Evolutionary conservation across 116 monocot species (phyloP).

Genomic region (Papilionanthe hybrid): DNA sequence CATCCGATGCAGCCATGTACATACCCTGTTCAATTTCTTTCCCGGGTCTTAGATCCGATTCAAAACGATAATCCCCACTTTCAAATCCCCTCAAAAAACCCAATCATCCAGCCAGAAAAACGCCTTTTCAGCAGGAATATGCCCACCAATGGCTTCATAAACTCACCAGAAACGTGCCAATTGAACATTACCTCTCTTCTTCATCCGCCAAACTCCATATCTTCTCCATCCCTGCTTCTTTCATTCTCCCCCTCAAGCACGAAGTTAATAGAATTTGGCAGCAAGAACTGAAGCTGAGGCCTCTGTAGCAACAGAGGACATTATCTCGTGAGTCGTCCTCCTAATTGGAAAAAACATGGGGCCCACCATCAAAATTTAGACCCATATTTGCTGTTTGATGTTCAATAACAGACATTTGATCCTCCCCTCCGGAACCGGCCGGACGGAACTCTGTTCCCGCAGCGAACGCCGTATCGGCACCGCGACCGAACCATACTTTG

Average conservation of each 20-base stretch:
- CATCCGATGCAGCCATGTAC: constrained; percentile 5
- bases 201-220: neutral
- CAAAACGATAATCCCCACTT: neutral
- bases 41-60: constrained; percentile 12
- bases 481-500: no score
- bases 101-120: neutral
- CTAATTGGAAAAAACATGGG: neutral
- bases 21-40: constrained; percentile 14
- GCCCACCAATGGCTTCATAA: neutral
- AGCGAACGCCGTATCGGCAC: no score
- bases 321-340: neutral
- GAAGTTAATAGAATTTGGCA: neutral
- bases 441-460: neutral
- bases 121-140: neutral
- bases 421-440: neutral
- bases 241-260: neutral
- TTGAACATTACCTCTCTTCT: neutral
- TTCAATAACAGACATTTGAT: neutral
- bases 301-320: neutral
- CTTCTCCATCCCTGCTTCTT: neutral
- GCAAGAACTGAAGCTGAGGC: neutral
- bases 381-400: neutral
- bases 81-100: neutral
- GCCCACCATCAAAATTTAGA: neutral
- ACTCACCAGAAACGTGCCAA: neutral